Evolutionary conservation across 208 protist species (phyloP), one percentile per base, ranked within the genome.

Genomic region (Leishmania guyanensis): DNA sequence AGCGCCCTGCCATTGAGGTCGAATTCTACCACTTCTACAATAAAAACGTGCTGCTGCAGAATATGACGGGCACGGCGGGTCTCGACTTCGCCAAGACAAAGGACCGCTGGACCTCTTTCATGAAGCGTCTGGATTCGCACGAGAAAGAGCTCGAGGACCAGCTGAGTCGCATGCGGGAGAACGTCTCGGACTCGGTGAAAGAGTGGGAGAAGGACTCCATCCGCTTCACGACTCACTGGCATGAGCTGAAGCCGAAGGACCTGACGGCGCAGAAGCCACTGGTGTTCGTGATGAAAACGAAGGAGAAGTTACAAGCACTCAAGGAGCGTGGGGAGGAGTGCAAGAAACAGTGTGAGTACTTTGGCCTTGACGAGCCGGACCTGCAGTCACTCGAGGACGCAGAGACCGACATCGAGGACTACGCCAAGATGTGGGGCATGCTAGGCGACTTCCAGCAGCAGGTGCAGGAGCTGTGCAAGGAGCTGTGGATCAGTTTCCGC

Each of bases 401-500:
- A 43, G 86, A 91, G 86, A 53, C 75, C 36, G 96, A 98, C 80
- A 93, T 99, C 78, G 87, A 91, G 39, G 93, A 93, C 72, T 97
- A 96, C 86, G 84, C 84, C 58, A 87, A 81, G 60, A 93, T 97
- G 84, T 99, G 97, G 97, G 89, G 75, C 66, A 90, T 97, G 88
- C 91, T 97, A 6, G 94, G 91, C 36, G 86, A 89, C 56, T 99
- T 96, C 86, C 85, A 93, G 66, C 81, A 75, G n/a, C 95, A 98
- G 86, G 81, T 99, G 48, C 86, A 92, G 72, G 85, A 80, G 48
- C 83, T 99, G 29, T 84, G 87, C 53, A 71, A 83, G 36, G 95
- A 99, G 84, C 78, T 94, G 16, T 99, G 98, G 98, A 92, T 99
- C 83, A 93, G 88, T 54, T 98, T 99, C 84, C 91, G 98, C 62